Conservation (phyloP, 768 basidiomycete species). For the Fomitopsis pulvina region DNA sequence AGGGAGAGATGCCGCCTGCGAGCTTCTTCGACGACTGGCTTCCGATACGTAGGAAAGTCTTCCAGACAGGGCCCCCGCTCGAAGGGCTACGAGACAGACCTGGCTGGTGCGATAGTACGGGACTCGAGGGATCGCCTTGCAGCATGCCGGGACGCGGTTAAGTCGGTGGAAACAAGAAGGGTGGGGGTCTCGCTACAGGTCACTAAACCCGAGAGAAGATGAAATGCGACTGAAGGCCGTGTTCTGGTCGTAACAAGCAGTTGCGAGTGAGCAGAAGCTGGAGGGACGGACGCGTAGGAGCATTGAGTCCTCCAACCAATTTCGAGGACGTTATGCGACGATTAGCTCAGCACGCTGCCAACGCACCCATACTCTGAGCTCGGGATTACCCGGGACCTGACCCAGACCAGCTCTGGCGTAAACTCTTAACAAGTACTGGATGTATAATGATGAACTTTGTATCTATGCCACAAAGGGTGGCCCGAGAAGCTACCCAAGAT, state of each 20-base stretch:
- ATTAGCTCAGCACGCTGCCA: neutral
- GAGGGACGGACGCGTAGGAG: neutral
- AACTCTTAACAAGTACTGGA: too few relatives aligned
- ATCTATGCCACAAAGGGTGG: too few relatives aligned
- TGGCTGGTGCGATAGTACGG: slow-evolving; percentile 17
- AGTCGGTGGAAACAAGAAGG: neutral
- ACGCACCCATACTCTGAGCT: neutral
- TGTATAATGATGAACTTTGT: too few relatives aligned
- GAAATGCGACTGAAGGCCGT: slow-evolving; percentile 1
- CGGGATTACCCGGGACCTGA: neutral
- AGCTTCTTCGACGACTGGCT: slow-evolving; percentile 60
- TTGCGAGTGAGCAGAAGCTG: slow-evolving; percentile 5
- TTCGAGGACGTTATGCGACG: neutral
- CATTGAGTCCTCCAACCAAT: neutral
- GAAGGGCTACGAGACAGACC: slow-evolving; percentile 7
- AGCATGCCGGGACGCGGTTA: neutral
- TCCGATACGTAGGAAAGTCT: slow-evolving; percentile 66
- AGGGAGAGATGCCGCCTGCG: slow-evolving; percentile 29
- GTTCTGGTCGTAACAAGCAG: neutral
- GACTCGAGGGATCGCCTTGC: slow-evolving; percentile 13
- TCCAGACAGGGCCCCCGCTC: slow-evolving; percentile 41
- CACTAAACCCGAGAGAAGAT: slow-evolving; percentile 6
- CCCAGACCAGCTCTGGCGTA: neutral
- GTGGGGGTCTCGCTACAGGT: neutral
- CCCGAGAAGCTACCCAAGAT: too few relatives aligned